Base-by-base conservation (phyloP, 1,139 yeast species). In the Hansenula anomala region DNA sequence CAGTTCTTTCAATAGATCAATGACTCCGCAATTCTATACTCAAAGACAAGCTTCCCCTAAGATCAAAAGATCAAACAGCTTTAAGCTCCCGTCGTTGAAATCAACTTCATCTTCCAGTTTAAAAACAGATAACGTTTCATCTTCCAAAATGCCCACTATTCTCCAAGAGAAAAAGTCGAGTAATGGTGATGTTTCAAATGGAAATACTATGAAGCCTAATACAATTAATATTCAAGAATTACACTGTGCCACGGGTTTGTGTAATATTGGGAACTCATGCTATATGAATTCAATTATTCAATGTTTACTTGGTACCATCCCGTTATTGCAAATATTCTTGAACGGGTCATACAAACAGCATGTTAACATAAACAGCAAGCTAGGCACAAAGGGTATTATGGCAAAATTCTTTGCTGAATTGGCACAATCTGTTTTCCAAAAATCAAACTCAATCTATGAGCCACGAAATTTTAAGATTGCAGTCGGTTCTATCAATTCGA, bases 281-380 rank as follows among this genome's bases (percentile, higher is more conserved):
- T 92, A 92, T 59, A 83, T 92, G 81, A 92, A 92, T 60, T 86
- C 96, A 53, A 75, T 92, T 41, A 62, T 92, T 15, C 98, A 92
- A 60, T 90, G 97, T 56, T 64, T 92, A 28, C 59, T 73, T 10
- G 79, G 79, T 2, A 73, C 80, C 0, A 64, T 68, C 8, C 67
- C 68, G 36, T 54, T 78, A 15, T 61, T 73, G 3, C 58, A 59
- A 18, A 63, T 77, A 37, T 78, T 81, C 48, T 54, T 74, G 23
- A 69, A 70, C 42, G 77, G 78, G 24, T 67, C 81, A 1, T 90
- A 83, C 59, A 75, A 75, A 45, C 74, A 73, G 44, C 87, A 83
- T 56, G 84, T 90, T 34, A 89, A 90, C 52, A 67, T 80, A 25
- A 74, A 79, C 49, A 87, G 92, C 49, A 75, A 75, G 48, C 63